Evolutionary conservation across 2,329 filamentous ascomycete genomes (phyloP).

Genomic region (Coniochaeta prunicola): DNA sequence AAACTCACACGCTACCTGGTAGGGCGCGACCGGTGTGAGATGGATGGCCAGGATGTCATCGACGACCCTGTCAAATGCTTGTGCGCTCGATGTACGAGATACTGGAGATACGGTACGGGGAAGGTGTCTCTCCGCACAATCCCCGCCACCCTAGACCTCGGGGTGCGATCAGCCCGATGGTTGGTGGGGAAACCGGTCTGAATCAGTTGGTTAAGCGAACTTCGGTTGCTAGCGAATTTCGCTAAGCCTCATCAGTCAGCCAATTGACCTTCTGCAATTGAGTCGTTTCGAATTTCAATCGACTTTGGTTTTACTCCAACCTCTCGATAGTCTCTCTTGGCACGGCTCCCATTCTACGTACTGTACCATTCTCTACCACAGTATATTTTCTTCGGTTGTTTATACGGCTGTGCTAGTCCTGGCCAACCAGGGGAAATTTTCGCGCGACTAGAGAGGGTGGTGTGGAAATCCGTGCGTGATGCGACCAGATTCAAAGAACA

Average conservation of each 20-base stretch:
- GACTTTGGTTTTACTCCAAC: no score
- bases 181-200: background rate
- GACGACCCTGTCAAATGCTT: no score
- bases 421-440: no score
- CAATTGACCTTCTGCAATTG: background rate
- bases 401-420: background rate
- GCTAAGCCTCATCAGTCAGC: background rate
- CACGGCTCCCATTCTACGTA: background rate
- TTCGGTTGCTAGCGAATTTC: no score
- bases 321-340: no score
- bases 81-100: background rate
- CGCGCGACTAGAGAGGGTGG: no score
- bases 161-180: background rate
- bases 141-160: background rate
- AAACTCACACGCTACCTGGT: no score
- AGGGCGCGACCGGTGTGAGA: no score
- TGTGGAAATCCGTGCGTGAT: background rate
- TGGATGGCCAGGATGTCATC: no score
- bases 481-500: background rate
- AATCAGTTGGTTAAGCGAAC: background rate
- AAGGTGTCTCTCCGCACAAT: background rate
- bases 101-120: background rate
- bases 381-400: background rate
- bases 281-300: background rate
- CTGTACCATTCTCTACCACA: no score